Base-by-base conservation (phyloP, 169 alveolate genomes). In the Plasmodium gonderi region DNA sequence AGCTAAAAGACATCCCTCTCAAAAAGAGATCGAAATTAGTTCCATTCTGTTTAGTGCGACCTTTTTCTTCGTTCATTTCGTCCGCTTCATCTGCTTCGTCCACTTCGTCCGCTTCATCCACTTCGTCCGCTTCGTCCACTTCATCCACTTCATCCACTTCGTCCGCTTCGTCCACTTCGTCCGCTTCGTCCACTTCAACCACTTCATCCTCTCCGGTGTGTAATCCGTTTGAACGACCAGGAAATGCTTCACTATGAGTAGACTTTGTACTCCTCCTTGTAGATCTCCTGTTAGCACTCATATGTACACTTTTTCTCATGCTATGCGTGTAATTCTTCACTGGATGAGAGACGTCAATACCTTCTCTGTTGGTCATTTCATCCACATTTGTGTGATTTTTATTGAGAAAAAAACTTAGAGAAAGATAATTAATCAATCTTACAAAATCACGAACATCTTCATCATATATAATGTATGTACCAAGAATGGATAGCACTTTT, bases 361-460 rank as follows among this genome's bases (percentile, higher is more conserved):
- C 12, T 54, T 7, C 12, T 17, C 69, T 14, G 29, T 54, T 54
- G 8, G 6, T 31, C 33, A 17, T 42, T 4, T 45, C 65, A 8
- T 75, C 81, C 29, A 20, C 31, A 29, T 47, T 40, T 9, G 26
- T n/a, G 3, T 26, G 36, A 11, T 11, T 23, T 23, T 47, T 33
- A 29, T 23, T 51, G 65, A 20, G 38, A 11, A 83, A 14, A 87
- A 54, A 87, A 68, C 45, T 31, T 1, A 64, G 8, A 65, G 45
- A 54, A 47, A 75, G 45, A 38, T 36, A 51, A 44, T 87, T 74
- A 42, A 87, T 42, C 79, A 87, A 45, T 33, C 33, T 49, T 6
- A 75, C 31, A 45, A 75, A 54, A 14, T 87, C 65, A 38, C 68
- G 26, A 8, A 60, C 42, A 26, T 87, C 93, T 7, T 87, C 87